These are phyloP conservation scores for Martensiomyces pterosporus DNA, from an alignment of 192 early-diverging fungal genomes.

Conservation along the genomic window DNA sequence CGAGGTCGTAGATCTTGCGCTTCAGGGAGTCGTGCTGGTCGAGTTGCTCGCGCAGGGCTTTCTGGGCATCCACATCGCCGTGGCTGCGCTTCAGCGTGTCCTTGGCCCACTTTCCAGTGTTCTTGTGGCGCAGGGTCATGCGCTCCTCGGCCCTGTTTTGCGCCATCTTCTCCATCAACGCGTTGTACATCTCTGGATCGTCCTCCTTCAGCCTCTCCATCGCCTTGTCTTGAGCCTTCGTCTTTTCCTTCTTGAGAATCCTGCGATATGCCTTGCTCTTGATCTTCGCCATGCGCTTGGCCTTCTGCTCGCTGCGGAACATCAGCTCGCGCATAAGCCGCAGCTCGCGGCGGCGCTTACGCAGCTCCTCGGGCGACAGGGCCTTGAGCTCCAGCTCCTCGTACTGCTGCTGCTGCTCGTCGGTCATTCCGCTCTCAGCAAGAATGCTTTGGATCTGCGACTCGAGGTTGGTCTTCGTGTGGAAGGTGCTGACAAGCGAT, in stretches of 20 bases:
- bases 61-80: conserved; percentile 60
- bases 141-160: conserved; percentile 78
- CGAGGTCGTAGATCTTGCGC: conserved; percentile 74
- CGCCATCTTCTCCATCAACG: conserved; percentile 40
- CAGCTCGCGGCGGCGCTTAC: conserved; percentile 69
- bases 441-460: conserved; percentile 69
- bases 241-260: conserved; percentile 78
- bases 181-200: conserved; percentile 58
- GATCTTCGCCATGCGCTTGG: conserved; percentile 91
- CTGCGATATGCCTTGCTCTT: conserved; percentile 95
- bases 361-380: conserved; percentile 76
- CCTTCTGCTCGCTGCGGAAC: conserved; percentile 89
- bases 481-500: conserved; percentile 11
- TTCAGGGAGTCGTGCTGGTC: conserved; percentile 69
- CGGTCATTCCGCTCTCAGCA: conserved; percentile 63
- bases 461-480: conserved; percentile 65
- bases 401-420: conserved; percentile 73
- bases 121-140: conserved; percentile 90
- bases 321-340: conserved; percentile 88
- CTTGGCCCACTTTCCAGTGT: conserved; percentile 95
- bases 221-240: conserved; percentile 58
- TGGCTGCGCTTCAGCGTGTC: conserved; percentile 60
- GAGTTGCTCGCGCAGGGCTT: conserved; percentile 83
- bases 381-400: conserved; percentile 87
- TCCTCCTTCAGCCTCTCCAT: conserved; percentile 61